Evolutionary conservation across 805 yeast genomes (phyloP).

Genomic region (Debaryomyces maramus): DNA sequence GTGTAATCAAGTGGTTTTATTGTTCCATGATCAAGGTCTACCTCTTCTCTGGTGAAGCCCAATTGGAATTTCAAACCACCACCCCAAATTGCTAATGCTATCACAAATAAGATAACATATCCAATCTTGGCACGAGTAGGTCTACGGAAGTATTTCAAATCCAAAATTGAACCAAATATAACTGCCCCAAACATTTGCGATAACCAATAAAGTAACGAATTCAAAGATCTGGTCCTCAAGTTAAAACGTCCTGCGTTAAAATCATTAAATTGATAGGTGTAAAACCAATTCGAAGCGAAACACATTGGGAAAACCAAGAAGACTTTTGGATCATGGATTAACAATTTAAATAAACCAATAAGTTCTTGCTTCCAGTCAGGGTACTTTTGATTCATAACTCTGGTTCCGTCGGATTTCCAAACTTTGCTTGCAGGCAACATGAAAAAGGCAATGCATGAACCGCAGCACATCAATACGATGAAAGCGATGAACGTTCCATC

Average conservation of each 20-base stretch:
- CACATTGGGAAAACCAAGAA: constrained; percentile 59
- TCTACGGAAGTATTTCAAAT: constrained; percentile 41
- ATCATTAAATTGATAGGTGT: constrained; percentile 63
- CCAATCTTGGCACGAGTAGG: constrained; percentile 49
- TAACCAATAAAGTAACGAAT: constrained; percentile 60
- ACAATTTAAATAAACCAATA: constrained; percentile 36
- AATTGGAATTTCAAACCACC: constrained; percentile 54
- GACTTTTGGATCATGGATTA: constrained; percentile 45
- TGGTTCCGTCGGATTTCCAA: constrained; percentile 49
- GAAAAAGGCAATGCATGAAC: constrained; percentile 44
- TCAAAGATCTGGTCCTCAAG: constrained; percentile 60
- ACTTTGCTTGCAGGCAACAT: constrained; percentile 53
- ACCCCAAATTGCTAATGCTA: constrained; percentile 55
- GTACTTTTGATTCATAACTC: constrained; percentile 44
- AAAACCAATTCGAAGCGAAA: constrained; percentile 65
- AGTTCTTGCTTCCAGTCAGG: constrained; percentile 50
- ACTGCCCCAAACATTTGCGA: constrained; percentile 60
- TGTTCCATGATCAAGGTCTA: constrained; percentile 5
- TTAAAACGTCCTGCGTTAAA: constrained; percentile 56
- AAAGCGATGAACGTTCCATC: constrained; percentile 58
- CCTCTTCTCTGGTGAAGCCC: constrained; percentile 40
- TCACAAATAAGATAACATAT: constrained; percentile 37
- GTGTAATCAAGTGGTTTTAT: constrained; percentile 44
- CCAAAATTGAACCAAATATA: constrained; percentile 49
- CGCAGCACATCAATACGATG: constrained; percentile 50